These are phyloP conservation scores for Bryum argenteum DNA, from an alignment of 225 moss, liverwort and hornwort species.

Conservation along the genomic window DNA sequence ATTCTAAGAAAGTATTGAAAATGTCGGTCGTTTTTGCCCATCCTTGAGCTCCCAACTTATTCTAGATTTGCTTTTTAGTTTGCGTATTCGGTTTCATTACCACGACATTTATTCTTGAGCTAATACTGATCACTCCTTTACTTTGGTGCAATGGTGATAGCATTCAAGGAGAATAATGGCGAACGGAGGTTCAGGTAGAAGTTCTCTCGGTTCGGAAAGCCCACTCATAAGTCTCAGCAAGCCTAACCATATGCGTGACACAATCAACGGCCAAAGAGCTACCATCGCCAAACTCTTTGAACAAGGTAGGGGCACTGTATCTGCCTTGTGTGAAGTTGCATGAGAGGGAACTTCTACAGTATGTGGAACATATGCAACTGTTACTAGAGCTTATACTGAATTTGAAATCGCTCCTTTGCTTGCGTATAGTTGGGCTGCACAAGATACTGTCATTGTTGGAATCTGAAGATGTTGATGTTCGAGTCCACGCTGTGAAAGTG, in stretches of 20 bases:
- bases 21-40: neutral
- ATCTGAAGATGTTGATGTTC: constrained; percentile 98
- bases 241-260: constrained; percentile 81
- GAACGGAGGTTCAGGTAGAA: constrained; percentile 75
- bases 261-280: constrained; percentile 93
- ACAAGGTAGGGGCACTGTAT: constrained; percentile 55
- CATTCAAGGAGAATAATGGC: constrained; percentile 71
- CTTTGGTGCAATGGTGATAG: constrained; percentile 16
- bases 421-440: constrained; percentile 80
- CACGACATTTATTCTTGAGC: neutral
- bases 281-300: constrained; percentile 98
- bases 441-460: constrained; percentile 93
- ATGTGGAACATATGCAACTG: neutral
- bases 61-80: constrained; percentile 2
- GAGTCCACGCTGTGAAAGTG: constrained; percentile 94
- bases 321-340: neutral
- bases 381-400: constrained; percentile 2
- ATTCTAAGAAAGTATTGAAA: neutral
- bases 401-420: constrained; percentile 18
- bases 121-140: neutral
- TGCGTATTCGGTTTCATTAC: neutral
- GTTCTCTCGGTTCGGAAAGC: constrained; percentile 79
- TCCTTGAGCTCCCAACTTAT: neutral
- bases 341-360: neutral
- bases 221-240: constrained; percentile 64